Base-by-base conservation (phyloP, 73 alveolate species). In the Symbiodinium pilosum region DNA sequence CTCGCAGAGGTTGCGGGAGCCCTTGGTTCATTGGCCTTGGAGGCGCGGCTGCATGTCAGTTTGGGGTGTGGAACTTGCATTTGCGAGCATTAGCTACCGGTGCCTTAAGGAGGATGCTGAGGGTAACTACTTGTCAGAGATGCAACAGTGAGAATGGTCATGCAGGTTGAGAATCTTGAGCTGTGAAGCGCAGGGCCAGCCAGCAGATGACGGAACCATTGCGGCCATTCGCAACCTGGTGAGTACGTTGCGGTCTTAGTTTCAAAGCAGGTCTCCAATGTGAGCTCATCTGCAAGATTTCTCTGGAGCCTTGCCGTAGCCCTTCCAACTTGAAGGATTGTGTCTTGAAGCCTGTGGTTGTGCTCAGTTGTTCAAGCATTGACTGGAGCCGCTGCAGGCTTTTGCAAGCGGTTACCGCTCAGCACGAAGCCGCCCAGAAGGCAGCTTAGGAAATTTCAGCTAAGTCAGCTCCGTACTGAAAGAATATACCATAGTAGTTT, bases 1-100 rank as follows among this genome's bases (percentile, higher is more conserved):
- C 54, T 91, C 52, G 97, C 97, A 24, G 97, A 91, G 88, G 97
- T 91, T 85, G 97, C 97, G 18, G 97, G 97, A 21, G 97, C 97
- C 38, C 81, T 91, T 1, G 97, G 97, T 9, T 91, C 97, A 26
- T 36, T 91, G 81, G 97, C 97, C 40, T 83, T 71, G 47, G 97
- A 91, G 97, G 97, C 77, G 41, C 59, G 73, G 28, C 30, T n/a
- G n/a, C n/a, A n/a, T 52, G 40, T 34, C 64, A 34, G 14, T 43
- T 43, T 75, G 87, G 1, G 16, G 12, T 30, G 43, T 16, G 32
- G 86, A 54, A 18, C 14, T 24, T 14, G 14, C 24, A 24, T 14
- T 54, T 54, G 75, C 24, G 86, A 20, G 5, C 32, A n/a, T n/a
- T n/a, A n/a, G n/a, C n/a, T n/a, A n/a, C n/a, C n/a, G n/a, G n/a